Percentiles rank a stretch among this genome's conserved stretches.
These are phyloP conservation scores for Fistulinella staudtii DNA, from an alignment of 1,284 basidiomycete species.

Conservation along the genomic window DNA sequence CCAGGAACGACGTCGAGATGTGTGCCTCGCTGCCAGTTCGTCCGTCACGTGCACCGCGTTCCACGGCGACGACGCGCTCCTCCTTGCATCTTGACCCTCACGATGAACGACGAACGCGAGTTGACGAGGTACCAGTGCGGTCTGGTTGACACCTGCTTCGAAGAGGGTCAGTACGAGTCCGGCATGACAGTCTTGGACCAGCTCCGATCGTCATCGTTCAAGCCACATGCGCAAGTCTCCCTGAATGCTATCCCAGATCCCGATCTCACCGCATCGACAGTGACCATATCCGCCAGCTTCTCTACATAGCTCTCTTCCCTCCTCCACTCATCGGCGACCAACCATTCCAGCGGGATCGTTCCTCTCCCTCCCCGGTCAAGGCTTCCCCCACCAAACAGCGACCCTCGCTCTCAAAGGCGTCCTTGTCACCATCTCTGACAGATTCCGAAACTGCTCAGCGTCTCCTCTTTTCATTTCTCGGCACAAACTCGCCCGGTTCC, in stretches of 20 bases:
- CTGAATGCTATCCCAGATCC: slow-evolving; percentile 8
- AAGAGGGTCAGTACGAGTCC: slow-evolving; percentile 67
- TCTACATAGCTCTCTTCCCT: slow-evolving; percentile 65
- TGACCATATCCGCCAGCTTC: slow-evolving; percentile 58
- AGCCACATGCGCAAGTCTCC: slow-evolving; percentile 49
- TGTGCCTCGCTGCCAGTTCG: no score
- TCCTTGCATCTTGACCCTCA: neutral
- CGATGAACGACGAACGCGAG: slow-evolving; percentile 39
- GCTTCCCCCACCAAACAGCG: no score
- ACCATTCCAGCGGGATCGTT: no score
- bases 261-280: slow-evolving; percentile 27
- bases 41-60: slow-evolving; percentile 29
- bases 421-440: slow-evolving; percentile 40
- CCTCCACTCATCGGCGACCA: slow-evolving; percentile 41
- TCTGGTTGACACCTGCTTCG: slow-evolving; percentile 64
- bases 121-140: slow-evolving; percentile 53
- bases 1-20: no score
- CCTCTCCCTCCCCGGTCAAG: no score
- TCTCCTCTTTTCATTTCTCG: slow-evolving; percentile 52
- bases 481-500: slow-evolving; percentile 52
- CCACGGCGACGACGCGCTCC: no score
- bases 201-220: slow-evolving; percentile 50
- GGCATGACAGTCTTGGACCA: slow-evolving; percentile 59
- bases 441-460: slow-evolving; percentile 50
- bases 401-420: slow-evolving; percentile 29